These are phyloP conservation scores for Coleophoma crateriformis DNA, from an alignment of 2,329 filamentous ascomycete species.

Conservation along the genomic window DNA sequence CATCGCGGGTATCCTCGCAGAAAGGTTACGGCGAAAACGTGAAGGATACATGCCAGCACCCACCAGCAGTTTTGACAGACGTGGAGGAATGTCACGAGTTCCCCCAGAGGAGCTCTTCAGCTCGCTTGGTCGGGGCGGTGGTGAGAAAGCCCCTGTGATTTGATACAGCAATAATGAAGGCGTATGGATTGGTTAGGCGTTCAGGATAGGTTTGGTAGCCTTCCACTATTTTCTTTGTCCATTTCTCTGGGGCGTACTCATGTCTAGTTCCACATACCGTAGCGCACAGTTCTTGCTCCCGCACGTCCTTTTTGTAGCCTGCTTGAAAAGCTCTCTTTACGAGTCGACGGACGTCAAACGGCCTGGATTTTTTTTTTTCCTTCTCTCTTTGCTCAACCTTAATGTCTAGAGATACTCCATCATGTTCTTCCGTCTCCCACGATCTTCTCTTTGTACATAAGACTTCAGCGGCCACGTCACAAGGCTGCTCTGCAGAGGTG, in stretches of 20 bases:
- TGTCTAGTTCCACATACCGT: conserved; percentile 15
- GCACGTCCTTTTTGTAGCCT: neutral
- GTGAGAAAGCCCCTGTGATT: conserved; percentile 22
- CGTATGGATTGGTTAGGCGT: conserved; percentile 22
- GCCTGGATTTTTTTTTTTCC: conserved; percentile 7
- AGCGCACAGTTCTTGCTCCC: conserved; percentile 1
- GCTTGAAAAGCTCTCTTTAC: neutral
- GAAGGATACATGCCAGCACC: conserved; percentile 79
- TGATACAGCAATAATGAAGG: conserved; percentile 18
- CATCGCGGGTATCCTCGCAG: conserved; percentile 66
- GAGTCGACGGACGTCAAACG: neutral
- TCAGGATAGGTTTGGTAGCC: conserved; percentile 22
- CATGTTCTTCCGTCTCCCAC: conserved; percentile 6
- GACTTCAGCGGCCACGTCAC: conserved; percentile 16
- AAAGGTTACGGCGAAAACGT: conserved; percentile 69
- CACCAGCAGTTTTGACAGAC: conserved; percentile 56
- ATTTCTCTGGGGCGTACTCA: conserved; percentile 17
- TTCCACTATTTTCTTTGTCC: conserved; percentile 15
- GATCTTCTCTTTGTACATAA: conserved; percentile 24
- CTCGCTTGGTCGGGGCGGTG: conserved; percentile 23
- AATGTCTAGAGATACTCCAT: conserved; percentile 23
- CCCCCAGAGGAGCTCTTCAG: conserved; percentile 49
- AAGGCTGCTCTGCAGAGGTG: conserved; percentile 11
- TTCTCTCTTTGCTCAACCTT: conserved; percentile 12
- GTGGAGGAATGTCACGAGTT: conserved; percentile 52